phyloP scores from a whole-genome alignment of 805 yeast species.

The Debaryomyces prosopidis region DNA sequence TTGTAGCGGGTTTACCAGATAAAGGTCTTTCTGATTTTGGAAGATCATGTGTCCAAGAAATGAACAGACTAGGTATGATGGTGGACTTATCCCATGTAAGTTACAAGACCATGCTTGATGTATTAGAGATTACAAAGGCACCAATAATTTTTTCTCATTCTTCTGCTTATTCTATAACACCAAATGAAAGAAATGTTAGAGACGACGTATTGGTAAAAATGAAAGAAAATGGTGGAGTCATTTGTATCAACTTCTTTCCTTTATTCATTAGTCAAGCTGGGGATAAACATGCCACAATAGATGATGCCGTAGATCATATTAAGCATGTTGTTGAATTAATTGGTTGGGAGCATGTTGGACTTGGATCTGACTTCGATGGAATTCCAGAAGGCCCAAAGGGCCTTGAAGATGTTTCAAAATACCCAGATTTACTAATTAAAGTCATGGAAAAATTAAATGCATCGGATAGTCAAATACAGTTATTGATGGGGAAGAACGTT shows the following conservation, averaged over 20 bases:
- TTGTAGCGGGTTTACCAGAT: conserved; percentile 46
- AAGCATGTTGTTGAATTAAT: conserved; percentile 41
- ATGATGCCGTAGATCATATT: conserved; percentile 49
- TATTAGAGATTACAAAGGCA: conserved; percentile 36
- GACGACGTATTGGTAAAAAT: conserved; percentile 31
- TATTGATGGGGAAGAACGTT: conserved; percentile 47
- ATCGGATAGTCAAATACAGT: conserved; percentile 43
- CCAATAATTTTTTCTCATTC: conserved; percentile 55
- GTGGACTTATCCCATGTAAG: conserved; percentile 53
- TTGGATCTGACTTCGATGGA: conserved; percentile 57
- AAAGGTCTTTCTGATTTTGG: conserved; percentile 46
- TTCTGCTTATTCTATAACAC: conserved; percentile 40
- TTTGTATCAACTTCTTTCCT: conserved; percentile 49
- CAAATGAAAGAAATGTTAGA: conserved; percentile 34
- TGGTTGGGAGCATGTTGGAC: conserved; percentile 54
- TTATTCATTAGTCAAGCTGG: conserved; percentile 27
- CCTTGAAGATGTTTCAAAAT: conserved; percentile 56
- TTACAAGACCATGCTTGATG: conserved; percentile 48
- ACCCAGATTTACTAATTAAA: conserved; percentile 44
- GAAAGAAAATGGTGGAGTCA: conserved; percentile 47
- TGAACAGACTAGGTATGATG: conserved; percentile 55
- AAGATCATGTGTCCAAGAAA: conserved; percentile 40
- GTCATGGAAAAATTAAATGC: conserved; percentile 36
- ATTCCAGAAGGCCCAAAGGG: conserved; percentile 50
- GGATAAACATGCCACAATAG: conserved; percentile 35